Conservation (phyloP, 164 flowering plant genomes). For the Vitis amurensis region DNA sequence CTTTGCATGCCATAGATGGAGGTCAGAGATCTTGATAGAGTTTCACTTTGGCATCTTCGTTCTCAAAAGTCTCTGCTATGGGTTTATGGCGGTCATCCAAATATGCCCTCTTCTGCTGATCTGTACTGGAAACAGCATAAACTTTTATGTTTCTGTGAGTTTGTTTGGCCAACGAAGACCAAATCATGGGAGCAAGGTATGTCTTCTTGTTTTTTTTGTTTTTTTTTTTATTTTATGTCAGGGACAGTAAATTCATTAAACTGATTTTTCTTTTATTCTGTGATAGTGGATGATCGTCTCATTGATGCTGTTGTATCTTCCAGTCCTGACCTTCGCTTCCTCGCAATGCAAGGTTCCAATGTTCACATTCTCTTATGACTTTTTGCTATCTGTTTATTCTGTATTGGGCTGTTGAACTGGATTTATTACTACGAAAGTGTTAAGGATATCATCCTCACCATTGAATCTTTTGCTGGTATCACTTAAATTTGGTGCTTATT, state of each 20-base stretch:
- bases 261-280: not conserved
- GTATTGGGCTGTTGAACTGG: too few species aligned
- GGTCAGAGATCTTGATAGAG: slow-evolving; percentile 32
- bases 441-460: too few species aligned
- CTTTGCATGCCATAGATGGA: slow-evolving; percentile 34
- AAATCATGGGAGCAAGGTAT: slow-evolving; percentile 32
- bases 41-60: slow-evolving; percentile 26
- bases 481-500: not conserved
- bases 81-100: slow-evolving; percentile 91
- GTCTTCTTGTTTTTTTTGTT: slow-evolving; percentile 1
- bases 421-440: too few species aligned
- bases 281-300: slow-evolving; percentile 20
- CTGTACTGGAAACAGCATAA: slow-evolving; percentile 50
- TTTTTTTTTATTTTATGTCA: not conserved
- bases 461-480: too few species aligned
- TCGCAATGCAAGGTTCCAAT: slow-evolving; percentile 69
- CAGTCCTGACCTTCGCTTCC: slow-evolving; percentile 54
- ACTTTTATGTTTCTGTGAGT: slow-evolving; percentile 47
- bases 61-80: slow-evolving; percentile 75
- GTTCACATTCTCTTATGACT: slow-evolving; percentile 1
- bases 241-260: not conserved
- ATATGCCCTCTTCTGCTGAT: slow-evolving; percentile 60
- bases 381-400: not conserved
- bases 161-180: slow-evolving; percentile 53
- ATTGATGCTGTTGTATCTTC: slow-evolving; percentile 42